Conservation (phyloP, 345 rosid species). For the Trapa bicornis region DNA sequence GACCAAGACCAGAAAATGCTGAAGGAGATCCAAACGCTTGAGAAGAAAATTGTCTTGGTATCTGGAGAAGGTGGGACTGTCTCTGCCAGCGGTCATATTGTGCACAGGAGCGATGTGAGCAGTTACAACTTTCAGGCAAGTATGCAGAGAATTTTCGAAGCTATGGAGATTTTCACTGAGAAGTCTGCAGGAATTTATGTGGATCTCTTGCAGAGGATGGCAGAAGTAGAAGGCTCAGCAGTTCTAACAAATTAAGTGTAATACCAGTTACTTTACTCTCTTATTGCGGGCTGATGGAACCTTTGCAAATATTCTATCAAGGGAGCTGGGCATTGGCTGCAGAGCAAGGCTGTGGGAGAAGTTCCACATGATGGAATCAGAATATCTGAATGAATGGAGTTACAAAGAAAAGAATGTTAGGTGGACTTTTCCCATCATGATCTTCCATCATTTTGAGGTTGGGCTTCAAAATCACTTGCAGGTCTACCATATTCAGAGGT, state of each 20-base stretch:
- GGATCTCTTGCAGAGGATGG: slow-evolving; percentile 62
- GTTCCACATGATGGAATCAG: not conserved
- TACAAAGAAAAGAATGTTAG: not conserved
- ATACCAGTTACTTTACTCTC: not conserved
- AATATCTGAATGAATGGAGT: not conserved
- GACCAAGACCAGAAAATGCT: slow-evolving; percentile 75
- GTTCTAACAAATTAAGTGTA: slow-evolving; percentile 26
- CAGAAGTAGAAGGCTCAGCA: slow-evolving; percentile 49
- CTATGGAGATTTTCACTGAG: slow-evolving; percentile 73
- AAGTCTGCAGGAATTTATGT: slow-evolving; percentile 59
- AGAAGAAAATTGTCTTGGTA: slow-evolving; percentile 54
- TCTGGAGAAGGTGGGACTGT: slow-evolving; percentile 26
- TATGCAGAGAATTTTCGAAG: slow-evolving; percentile 61
- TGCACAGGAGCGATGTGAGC: slow-evolving; percentile 66
- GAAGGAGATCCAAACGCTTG: slow-evolving; percentile 78
- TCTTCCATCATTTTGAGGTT: not conserved
- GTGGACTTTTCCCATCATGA: not conserved
- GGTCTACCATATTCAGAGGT: not conserved
- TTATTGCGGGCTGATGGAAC: not conserved
- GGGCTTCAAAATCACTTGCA: not conserved
- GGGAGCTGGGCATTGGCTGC: not conserved
- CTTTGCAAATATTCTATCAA: not conserved
- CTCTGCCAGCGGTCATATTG: slow-evolving; percentile 30
- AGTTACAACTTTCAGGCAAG: slow-evolving; percentile 55
- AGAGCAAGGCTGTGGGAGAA: not conserved